Conservation (phyloP, 441 rosid species). For the Populus tomentosa region DNA sequence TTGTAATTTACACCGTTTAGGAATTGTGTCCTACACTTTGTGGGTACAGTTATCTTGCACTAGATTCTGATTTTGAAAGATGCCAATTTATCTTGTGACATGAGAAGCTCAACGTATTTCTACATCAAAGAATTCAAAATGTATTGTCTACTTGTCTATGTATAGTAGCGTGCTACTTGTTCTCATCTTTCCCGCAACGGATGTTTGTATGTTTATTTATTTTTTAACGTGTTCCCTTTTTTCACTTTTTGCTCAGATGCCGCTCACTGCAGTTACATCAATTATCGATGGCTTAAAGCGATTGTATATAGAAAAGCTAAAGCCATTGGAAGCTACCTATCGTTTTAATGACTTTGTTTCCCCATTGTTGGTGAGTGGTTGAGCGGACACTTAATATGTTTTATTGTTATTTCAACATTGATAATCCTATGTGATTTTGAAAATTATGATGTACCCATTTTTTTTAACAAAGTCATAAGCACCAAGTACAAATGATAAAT, state of each 20-base stretch:
- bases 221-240: not conserved
- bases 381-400: not conserved
- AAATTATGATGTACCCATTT: not conserved
- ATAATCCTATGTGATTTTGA: not conserved
- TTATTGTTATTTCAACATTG: not conserved
- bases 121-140: not conserved
- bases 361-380: conserved; percentile 60
- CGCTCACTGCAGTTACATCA: conserved; percentile 78
- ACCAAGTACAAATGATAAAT: too few relatives aligned
- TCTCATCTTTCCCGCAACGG: not conserved
- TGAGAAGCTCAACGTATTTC: too few relatives aligned
- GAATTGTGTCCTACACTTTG: not conserved
- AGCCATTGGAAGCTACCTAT: conserved; percentile 80
- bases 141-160: not conserved
- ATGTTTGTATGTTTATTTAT: not conserved
- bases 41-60: not conserved
- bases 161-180: not conserved
- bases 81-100: not conserved
- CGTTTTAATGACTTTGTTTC: conserved; percentile 80
- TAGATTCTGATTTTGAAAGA: not conserved
- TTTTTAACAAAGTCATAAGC: too few relatives aligned
- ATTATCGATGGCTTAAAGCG: conserved; percentile 81
- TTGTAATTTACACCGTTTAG: not conserved
- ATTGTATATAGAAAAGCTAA: conserved; percentile 72
- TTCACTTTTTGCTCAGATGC: conserved; percentile 35